Conservation (phyloP, 768 basidiomycete genomes). For the Epithele typhae region DNA sequence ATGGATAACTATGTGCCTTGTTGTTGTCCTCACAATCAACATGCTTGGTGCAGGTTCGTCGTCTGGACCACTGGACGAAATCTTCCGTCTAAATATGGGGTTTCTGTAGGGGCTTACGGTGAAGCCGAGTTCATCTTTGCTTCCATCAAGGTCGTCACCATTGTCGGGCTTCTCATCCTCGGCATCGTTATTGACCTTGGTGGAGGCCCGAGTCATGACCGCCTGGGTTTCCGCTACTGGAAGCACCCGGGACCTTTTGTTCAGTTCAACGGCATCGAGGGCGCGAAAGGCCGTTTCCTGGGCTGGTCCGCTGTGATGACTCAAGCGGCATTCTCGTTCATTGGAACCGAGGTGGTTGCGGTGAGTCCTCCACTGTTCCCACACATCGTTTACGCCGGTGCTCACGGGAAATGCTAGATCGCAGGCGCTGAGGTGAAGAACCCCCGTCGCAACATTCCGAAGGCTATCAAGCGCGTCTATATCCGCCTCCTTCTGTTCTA, state of each 20-base stretch:
- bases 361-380: slow-evolving; percentile 19
- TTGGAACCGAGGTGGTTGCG: slow-evolving; percentile 52
- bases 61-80: neutral
- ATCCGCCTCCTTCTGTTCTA: slow-evolving; percentile 47
- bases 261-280: slow-evolving; percentile 35
- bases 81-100: neutral
- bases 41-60: slow-evolving; percentile 34
- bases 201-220: slow-evolving; percentile 50
- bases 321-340: slow-evolving; percentile 57
- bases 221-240: slow-evolving; percentile 48
- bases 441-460: slow-evolving; percentile 40
- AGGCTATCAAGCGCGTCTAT: slow-evolving; percentile 42
- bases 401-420: slow-evolving; percentile 22
- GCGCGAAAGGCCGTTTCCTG: slow-evolving; percentile 47
- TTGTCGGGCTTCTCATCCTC: slow-evolving; percentile 40
- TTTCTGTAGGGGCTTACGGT: slow-evolving; percentile 34
- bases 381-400: neutral
- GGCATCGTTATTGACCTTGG: slow-evolving; percentile 55
- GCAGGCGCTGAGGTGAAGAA: slow-evolving; percentile 49
- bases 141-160: slow-evolving; percentile 50
- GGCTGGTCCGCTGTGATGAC: slow-evolving; percentile 48
- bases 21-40: slow-evolving; percentile 47
- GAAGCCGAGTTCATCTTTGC: slow-evolving; percentile 49
- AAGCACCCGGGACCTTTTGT: slow-evolving; percentile 55
- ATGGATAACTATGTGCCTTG: slow-evolving; percentile 50